Percentiles rank a stretch among this genome's conserved stretches.
These are phyloP conservation scores for Penicillium sp. DNA, from an alignment of 2,329 filamentous ascomycete species.

Conservation along the genomic window DNA sequence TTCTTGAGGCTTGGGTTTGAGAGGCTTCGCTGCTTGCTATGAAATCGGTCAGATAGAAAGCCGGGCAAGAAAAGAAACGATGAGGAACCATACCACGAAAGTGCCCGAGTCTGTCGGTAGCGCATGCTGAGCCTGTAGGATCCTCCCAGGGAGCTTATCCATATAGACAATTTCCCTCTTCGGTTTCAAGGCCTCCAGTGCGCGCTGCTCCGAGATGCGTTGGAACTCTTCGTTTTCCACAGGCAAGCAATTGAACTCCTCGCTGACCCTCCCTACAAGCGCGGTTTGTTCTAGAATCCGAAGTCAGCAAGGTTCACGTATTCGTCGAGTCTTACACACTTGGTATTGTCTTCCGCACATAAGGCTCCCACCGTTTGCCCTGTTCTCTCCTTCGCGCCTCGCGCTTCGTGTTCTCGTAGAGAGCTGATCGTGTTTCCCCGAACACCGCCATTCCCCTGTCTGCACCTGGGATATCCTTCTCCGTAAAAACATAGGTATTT, in stretches of 20 bases:
- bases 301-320: slow-evolving; percentile 1
- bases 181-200: slow-evolving; percentile 55
- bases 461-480: slow-evolving; percentile 83
- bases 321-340: slow-evolving; percentile 45
- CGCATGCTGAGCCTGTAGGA: slow-evolving; percentile 56
- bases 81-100: slow-evolving; percentile 38
- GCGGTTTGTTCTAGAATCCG: slow-evolving; percentile 63
- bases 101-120: slow-evolving; percentile 40
- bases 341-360: slow-evolving; percentile 56
- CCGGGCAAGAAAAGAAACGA: slow-evolving; percentile 1
- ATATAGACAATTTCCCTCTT: slow-evolving; percentile 52
- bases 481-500: slow-evolving; percentile 88
- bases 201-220: slow-evolving; percentile 54
- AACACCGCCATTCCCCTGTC: slow-evolving; percentile 44
- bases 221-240: slow-evolving; percentile 66
- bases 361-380: slow-evolving; percentile 55
- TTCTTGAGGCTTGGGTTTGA: slow-evolving; percentile 53
- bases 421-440: slow-evolving; percentile 42
- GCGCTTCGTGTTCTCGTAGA: slow-evolving; percentile 44
- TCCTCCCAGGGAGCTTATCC: slow-evolving; percentile 41
- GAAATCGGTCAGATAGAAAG: slow-evolving; percentile 21
- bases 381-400: slow-evolving; percentile 44
- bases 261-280: slow-evolving; percentile 64
- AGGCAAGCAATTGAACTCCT: slow-evolving; percentile 70
- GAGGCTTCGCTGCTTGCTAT: slow-evolving; percentile 48